Evolutionary conservation across 371 early-diverging fungal species (phyloP).

Genomic region (Coemansia sp.): DNA sequence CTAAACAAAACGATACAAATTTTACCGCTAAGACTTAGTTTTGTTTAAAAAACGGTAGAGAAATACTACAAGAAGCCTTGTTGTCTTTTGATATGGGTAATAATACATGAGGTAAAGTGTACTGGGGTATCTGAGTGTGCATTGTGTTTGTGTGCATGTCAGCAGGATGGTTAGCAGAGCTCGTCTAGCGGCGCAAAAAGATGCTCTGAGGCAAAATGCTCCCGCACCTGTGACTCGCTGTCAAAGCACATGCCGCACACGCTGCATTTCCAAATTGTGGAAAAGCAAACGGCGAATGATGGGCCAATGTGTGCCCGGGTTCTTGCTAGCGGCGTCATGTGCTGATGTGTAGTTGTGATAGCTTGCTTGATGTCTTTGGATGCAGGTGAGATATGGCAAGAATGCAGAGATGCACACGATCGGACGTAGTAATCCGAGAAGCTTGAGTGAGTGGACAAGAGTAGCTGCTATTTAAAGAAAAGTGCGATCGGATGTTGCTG

Average conservation of each 20-base stretch:
- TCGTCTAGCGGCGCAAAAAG: constrained; percentile 49
- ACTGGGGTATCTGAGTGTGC: not conserved
- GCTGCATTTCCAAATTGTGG: constrained; percentile 47
- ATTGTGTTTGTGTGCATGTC: not conserved
- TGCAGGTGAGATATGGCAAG: not conserved
- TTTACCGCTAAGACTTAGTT: too few relatives aligned
- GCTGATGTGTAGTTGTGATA: not conserved
- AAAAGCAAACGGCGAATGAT: constrained; percentile 4
- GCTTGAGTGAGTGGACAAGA: not conserved
- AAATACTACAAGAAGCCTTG: too few relatives aligned
- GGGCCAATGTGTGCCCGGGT: not conserved
- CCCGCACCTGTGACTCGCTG: constrained; percentile 35
- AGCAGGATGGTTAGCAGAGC: constrained; percentile 1
- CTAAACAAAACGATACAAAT: too few relatives aligned
- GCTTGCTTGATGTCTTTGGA: constrained; percentile 1
- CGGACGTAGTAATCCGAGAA: constrained; percentile 5
- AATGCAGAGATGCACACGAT: constrained; percentile 16
- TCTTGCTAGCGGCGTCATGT: constrained; percentile 4
- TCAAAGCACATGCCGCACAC: constrained; percentile 43
- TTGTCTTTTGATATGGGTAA: not conserved
- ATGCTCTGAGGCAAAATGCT: constrained; percentile 48
- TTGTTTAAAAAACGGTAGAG: not conserved
- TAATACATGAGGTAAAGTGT: not conserved
- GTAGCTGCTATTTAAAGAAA: constrained; percentile 8
- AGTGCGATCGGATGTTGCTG: not conserved